phyloP scores from a whole-genome alignment of 345 rosid genomes.

The Populus euphratica region DNA sequence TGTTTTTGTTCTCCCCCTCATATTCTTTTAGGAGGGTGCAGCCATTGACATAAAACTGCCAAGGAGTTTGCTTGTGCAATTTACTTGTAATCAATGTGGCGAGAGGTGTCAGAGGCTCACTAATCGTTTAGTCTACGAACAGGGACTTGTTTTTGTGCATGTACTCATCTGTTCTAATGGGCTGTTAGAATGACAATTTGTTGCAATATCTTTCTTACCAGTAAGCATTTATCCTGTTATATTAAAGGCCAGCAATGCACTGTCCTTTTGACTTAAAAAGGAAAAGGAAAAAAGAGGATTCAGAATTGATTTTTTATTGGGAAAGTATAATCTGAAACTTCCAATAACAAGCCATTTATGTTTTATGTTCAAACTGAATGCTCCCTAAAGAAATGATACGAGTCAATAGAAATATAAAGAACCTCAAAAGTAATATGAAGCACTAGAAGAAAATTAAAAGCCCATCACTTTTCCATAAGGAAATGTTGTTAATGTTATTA shows the following conservation, averaged over 20 bases:
- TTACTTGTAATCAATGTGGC: slow-evolving; percentile 71
- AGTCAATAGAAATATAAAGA: not conserved
- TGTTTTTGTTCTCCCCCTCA: slow-evolving; percentile 4
- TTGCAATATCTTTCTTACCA: not conserved
- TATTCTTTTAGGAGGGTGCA: slow-evolving; percentile 37
- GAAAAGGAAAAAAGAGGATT: not conserved
- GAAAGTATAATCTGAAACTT: not conserved
- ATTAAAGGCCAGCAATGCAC: not conserved
- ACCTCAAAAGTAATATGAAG: not conserved
- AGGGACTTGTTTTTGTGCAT: slow-evolving; percentile 81
- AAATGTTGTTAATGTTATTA: not conserved
- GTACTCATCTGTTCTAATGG: slow-evolving; percentile 29
- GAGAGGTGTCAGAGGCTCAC: slow-evolving; percentile 78
- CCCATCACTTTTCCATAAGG: not conserved
- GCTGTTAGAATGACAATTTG: not conserved
- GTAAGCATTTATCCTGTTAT: not conserved
- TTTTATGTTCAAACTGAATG: not conserved
- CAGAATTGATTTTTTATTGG: not conserved
- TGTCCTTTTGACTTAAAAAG: not conserved
- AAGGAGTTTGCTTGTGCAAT: slow-evolving; percentile 73
- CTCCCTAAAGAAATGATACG: not conserved
- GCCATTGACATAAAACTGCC: slow-evolving; percentile 62
- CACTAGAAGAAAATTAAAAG: not conserved
- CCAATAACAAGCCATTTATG: not conserved
- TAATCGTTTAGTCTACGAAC: slow-evolving; percentile 74